phyloP scores from a whole-genome alignment of 495 filamentous ascomycete species.

The Daldinia vernicosa region DNA sequence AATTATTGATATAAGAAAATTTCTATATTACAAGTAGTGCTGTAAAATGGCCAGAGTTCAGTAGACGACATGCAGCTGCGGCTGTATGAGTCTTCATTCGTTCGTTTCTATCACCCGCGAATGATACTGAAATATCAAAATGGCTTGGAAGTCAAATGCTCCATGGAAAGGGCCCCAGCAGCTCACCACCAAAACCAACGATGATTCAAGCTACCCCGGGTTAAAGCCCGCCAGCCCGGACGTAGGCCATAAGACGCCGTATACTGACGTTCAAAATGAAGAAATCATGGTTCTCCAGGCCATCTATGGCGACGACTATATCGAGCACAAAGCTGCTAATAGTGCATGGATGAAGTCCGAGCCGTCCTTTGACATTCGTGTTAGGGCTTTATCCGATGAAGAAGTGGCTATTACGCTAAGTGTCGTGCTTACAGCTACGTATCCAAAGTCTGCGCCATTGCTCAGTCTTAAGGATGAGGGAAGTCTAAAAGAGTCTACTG shows the following conservation, averaged over 20 bases:
- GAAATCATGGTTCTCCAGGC: conserved; percentile 87
- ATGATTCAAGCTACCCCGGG: conserved; percentile 53
- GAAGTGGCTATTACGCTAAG: conserved; percentile 69
- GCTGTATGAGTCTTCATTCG: conserved; percentile 46
- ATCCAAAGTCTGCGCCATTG: conserved; percentile 85
- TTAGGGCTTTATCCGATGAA: conserved; percentile 75
- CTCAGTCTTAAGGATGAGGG: conserved; percentile 72
- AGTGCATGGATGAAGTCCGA: conserved; percentile 94
- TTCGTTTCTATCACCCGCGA: conserved; percentile 33
- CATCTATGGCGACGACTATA: conserved; percentile 92
- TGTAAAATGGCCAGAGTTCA: conserved; percentile 45
- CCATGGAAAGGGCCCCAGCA: conserved; percentile 52
- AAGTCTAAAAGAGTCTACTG: conserved; percentile 69
- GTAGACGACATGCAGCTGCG: conserved; percentile 45
- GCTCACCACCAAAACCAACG: conserved; percentile 45
- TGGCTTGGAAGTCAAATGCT: conserved; percentile 56
- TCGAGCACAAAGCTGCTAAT: conserved; percentile 72
- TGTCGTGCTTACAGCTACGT: conserved; percentile 86
- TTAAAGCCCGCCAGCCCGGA: conserved; percentile 51
- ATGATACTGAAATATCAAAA: conserved; percentile 45
- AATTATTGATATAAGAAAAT: conserved; percentile 13
- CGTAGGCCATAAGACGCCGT: conserved; percentile 64
- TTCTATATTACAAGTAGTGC: conserved; percentile 14
- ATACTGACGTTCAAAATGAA: conserved; percentile 83
- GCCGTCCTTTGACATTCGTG: conserved; percentile 78